Percentiles rank a stretch among this genome's conserved stretches.
Conservation (phyloP, 2,329 filamentous ascomycete genomes). For the Sarocladiaceae sp. region DNA sequence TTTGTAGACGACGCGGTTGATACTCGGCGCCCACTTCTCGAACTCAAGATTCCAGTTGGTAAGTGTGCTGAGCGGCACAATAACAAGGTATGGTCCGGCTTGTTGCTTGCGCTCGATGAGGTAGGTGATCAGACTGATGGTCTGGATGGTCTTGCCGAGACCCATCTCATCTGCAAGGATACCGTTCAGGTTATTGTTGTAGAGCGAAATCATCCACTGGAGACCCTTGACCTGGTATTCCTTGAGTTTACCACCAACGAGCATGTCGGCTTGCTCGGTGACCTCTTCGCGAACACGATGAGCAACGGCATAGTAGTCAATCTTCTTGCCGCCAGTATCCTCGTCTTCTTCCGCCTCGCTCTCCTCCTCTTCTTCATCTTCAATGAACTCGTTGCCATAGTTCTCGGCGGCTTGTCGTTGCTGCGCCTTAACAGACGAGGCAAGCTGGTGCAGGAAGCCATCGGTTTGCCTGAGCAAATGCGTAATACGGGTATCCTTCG, state of each 20-base stretch:
- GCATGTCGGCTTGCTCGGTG: constrained; percentile 72
- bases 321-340: constrained; percentile 70
- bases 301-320: constrained; percentile 98
- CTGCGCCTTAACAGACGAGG: constrained; percentile 89
- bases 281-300: constrained; percentile 95
- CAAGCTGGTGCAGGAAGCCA: constrained; percentile 93
- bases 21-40: constrained; percentile 94
- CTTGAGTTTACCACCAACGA: constrained; percentile 90
- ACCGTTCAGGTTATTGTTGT: constrained; percentile 99
- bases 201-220: constrained; percentile 99
- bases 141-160: constrained; percentile 99
- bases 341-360: constrained; percentile 61
- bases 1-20: constrained; percentile 91
- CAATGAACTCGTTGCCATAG: constrained; percentile 61
- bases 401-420: constrained; percentile 77
- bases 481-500: constrained; percentile 98
- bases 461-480: constrained; percentile 96
- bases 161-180: constrained; percentile 99
- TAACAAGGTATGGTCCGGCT: constrained; percentile 88
- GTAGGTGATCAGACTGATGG: constrained; percentile 95
- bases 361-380: constrained; percentile 53
- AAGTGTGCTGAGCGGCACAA: constrained; percentile 92
- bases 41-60: constrained; percentile 99
- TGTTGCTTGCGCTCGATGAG: constrained; percentile 95
- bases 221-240: constrained; percentile 98